Conservation (phyloP, 2,329 filamentous ascomycete species). For the Dactylellina leptospora region DNA sequence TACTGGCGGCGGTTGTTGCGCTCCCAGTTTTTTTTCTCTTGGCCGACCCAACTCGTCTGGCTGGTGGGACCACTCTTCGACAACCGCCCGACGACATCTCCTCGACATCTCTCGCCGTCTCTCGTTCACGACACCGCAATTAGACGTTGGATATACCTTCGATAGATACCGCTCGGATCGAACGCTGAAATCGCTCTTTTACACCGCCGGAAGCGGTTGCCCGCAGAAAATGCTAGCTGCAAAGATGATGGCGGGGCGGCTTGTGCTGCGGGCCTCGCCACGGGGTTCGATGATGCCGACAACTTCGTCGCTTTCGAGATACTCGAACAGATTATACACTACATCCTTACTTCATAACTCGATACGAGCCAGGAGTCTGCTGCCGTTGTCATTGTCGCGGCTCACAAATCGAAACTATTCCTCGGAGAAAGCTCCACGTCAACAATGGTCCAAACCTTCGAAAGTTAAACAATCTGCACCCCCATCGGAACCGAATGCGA, state of each 20-base stretch:
- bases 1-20: constrained; percentile 19
- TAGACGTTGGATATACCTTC: not conserved
- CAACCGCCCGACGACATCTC: constrained; percentile 8
- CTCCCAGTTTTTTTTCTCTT: constrained; percentile 14
- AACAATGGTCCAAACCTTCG: not conserved
- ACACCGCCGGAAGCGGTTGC: constrained; percentile 16
- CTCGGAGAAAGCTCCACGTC: not conserved
- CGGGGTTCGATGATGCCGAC: constrained; percentile 8
- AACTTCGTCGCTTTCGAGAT: constrained; percentile 14
- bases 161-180: not conserved
- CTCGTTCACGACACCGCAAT: constrained; percentile 1
- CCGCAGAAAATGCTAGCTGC: constrained; percentile 21
- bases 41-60: not conserved
- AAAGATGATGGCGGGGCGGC: constrained; percentile 50
- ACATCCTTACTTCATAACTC: constrained; percentile 18
- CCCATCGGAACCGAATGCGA: constrained; percentile 16
- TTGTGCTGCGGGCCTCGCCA: constrained; percentile 28
- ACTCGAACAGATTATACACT: constrained; percentile 28
- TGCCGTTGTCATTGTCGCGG: constrained; percentile 11
- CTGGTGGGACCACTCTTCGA: constrained; percentile 25
- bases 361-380: not conserved
- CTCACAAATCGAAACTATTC: constrained; percentile 24
- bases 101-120: no score
- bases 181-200: not conserved
- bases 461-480: not conserved